Evolutionary conservation across 345 rosid genomes (phyloP).

Genomic region (Lumnitzera racemosa): DNA sequence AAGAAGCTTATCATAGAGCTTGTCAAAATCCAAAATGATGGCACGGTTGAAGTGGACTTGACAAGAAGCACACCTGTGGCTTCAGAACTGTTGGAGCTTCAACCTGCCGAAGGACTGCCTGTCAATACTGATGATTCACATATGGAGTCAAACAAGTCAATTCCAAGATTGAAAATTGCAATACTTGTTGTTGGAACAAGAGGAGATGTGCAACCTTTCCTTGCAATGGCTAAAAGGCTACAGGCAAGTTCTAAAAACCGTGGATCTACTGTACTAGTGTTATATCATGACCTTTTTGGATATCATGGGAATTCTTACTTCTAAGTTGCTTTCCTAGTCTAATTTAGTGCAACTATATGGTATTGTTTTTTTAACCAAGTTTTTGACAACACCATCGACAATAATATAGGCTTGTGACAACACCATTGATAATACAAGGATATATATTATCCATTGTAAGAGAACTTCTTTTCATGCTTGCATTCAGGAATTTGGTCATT

Average conservation of each 20-base stretch:
- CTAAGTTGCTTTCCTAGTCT: no score
- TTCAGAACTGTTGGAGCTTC: constrained; percentile 72
- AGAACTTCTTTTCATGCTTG: constrained; percentile 10
- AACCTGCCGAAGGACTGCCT: constrained; percentile 39
- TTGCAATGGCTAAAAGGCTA: constrained; percentile 94
- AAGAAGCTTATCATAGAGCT: constrained; percentile 76
- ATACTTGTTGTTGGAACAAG: constrained; percentile 97
- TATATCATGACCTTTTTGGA: no score
- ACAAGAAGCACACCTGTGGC: constrained; percentile 57
- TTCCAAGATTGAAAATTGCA: constrained; percentile 71
- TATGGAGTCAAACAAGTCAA: constrained; percentile 38
- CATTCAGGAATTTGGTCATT: constrained; percentile 90
- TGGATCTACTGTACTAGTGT: background rate
- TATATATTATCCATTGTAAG: background rate
- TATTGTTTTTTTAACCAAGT: background rate
- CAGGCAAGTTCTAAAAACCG: constrained; percentile 45
- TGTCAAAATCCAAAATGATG: constrained; percentile 85
- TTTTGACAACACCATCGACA: background rate
- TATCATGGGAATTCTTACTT: no score
- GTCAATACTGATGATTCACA: constrained; percentile 29
- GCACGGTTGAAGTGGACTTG: constrained; percentile 89
- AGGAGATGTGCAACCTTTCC: constrained; percentile 96
- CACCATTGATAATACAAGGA: background rate
- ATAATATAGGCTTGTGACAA: background rate
- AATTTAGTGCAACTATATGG: no score